Percentiles rank a stretch among this genome's conserved stretches.
Conservation (phyloP, 169 alveolate species). For the Plasmodium cynomolgi region DNA sequence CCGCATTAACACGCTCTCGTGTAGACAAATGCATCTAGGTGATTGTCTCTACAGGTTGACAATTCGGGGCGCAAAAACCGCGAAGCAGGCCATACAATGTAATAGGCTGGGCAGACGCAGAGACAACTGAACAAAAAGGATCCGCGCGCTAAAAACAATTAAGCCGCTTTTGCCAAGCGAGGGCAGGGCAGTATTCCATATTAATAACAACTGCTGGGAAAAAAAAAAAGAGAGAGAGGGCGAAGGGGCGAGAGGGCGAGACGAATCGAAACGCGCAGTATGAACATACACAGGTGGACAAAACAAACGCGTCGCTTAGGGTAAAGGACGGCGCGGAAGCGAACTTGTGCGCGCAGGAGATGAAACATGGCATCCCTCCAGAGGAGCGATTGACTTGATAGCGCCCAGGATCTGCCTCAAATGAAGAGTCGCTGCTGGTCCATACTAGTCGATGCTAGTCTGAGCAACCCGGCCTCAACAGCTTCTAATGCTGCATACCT, state of each 20-base stretch:
- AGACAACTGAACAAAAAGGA: constrained; percentile 12
- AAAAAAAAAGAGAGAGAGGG: not conserved
- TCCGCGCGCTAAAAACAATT: not conserved
- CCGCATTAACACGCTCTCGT: not conserved
- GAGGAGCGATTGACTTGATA: not conserved
- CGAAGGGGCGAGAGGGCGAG: not conserved
- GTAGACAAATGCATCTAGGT: not conserved
- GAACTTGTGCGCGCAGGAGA: not conserved
- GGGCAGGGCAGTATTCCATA: not conserved
- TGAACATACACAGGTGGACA: not conserved
- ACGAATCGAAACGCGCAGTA: not conserved
- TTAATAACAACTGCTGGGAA: not conserved
- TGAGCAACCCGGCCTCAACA: not conserved
- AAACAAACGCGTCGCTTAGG: not conserved
- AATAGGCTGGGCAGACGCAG: not conserved
- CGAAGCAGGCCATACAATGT: not conserved
- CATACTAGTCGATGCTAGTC: not conserved
- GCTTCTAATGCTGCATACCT: not conserved
- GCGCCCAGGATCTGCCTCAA: not conserved
- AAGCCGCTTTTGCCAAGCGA: not conserved
- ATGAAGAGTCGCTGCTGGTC: not conserved
- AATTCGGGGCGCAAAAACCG: not conserved
- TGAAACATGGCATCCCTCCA: not conserved
- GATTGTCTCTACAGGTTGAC: not conserved
- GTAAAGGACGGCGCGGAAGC: not conserved